A percentile compares a stretch with the other conserved stretches of the same genome.
phyloP scores from a whole-genome alignment of 306 rosid species.

The Fagus sylvatica region DNA sequence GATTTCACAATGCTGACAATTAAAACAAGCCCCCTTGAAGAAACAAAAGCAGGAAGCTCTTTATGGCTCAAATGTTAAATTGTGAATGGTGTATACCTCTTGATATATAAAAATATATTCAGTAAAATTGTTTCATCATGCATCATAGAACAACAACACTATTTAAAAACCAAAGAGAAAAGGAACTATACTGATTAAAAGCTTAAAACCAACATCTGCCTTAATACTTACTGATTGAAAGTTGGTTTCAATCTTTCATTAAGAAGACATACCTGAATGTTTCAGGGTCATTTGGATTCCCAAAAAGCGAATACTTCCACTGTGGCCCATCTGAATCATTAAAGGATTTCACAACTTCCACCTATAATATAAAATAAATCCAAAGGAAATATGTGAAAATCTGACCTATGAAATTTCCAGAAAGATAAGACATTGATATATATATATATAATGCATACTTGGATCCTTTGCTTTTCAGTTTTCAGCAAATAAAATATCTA shows the following conservation, averaged over 20 bases:
- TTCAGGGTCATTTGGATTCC: slow-evolving; percentile 93
- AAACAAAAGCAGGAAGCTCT: background rate
- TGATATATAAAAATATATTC: too few relatives aligned
- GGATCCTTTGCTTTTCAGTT: slow-evolving; percentile 1
- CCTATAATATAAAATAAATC: slow-evolving; percentile 46
- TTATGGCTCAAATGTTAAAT: background rate
- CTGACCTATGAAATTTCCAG: slow-evolving; percentile 19
- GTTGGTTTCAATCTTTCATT: background rate
- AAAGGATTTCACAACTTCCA: slow-evolving; percentile 86
- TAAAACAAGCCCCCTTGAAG: background rate
- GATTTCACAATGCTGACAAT: background rate
- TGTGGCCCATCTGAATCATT: slow-evolving; percentile 91
- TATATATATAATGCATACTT: slow-evolving; percentile 11
- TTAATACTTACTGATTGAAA: background rate
- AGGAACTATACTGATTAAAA: background rate
- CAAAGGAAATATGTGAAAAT: slow-evolving; percentile 28
- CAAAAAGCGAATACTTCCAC: slow-evolving; percentile 91
- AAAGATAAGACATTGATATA: slow-evolving; percentile 2
- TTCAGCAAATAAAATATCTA: background rate
- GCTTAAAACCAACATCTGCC: background rate
- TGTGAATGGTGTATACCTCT: too few relatives aligned
- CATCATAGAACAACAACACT: background rate
- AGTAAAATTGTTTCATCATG: background rate
- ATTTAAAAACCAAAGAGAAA: background rate
- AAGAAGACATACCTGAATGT: slow-evolving; percentile 70